Evolutionary conservation across 441 rosid species (phyloP).

Genomic region (Geranium incanum): DNA sequence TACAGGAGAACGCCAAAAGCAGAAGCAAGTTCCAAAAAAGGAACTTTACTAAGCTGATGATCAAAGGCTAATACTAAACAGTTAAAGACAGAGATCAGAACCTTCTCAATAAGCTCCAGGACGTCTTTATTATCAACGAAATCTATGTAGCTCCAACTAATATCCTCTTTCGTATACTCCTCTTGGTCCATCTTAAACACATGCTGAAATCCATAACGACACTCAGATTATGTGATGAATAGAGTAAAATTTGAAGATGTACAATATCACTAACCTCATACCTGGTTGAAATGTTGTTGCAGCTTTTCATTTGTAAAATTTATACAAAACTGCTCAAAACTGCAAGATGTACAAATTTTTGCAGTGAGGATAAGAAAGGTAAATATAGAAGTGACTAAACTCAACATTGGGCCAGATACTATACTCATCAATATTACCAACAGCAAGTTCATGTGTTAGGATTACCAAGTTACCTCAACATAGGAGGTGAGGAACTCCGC

Average conservation of each 20-base stretch:
- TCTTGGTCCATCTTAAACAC: conserved; percentile 99
- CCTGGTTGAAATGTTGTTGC: conserved; percentile 99
- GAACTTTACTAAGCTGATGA: conserved; percentile 2
- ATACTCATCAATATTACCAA: conserved; percentile 3
- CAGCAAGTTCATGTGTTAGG: not conserved
- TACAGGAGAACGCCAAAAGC: not conserved
- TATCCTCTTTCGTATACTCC: conserved; percentile 89
- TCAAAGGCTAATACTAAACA: not conserved
- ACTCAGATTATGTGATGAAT: conserved; percentile 15
- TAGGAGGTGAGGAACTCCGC: not conserved
- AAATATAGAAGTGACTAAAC: not conserved
- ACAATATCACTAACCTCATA: conserved; percentile 21
- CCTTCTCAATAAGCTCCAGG: conserved; percentile 87
- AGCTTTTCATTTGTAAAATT: conserved; percentile 96
- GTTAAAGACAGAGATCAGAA: not conserved
- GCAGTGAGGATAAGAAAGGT: conserved; percentile 6
- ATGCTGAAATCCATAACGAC: conserved; percentile 47
- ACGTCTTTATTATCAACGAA: conserved; percentile 98
- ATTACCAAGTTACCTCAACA: not conserved
- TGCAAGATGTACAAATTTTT: conserved; percentile 26
- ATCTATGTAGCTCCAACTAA: conserved; percentile 95
- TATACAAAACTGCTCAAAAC: conserved; percentile 97
- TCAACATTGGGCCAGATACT: not conserved
- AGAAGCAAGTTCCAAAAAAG: not conserved
- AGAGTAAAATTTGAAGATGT: conserved; percentile 7